Conservation (phyloP, 2,329 filamentous ascomycete species). For the Neofusicoccum cordaticola region DNA sequence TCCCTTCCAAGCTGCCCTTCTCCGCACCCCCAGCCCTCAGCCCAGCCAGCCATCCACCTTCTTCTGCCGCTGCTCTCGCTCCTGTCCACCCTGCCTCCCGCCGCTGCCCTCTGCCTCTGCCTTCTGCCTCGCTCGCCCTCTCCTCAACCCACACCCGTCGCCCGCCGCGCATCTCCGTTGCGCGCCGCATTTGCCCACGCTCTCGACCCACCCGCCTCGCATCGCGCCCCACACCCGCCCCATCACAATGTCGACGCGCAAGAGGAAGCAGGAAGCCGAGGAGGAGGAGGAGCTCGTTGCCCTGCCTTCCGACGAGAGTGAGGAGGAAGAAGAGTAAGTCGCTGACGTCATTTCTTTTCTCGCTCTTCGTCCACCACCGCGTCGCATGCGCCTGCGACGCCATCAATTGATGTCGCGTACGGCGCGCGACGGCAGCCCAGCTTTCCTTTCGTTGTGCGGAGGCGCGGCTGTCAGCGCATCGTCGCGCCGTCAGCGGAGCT, state of each 20-base stretch:
- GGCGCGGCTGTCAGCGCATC: not conserved
- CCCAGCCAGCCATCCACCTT: not conserved
- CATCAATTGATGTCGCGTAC: conserved; percentile 8
- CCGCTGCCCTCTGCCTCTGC: not conserved
- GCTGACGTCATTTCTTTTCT: conserved; percentile 14
- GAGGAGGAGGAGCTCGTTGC: conserved; percentile 18
- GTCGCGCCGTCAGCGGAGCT: conserved; percentile 3
- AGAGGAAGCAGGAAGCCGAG: conserved; percentile 19
- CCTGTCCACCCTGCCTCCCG: not conserved
- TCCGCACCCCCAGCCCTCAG: conserved; percentile 8
- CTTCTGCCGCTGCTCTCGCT: not conserved
- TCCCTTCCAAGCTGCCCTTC: not conserved
- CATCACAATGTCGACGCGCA: conserved; percentile 16
- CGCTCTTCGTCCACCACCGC: not conserved
- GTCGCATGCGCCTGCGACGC: conserved; percentile 8
- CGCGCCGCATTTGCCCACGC: not conserved
- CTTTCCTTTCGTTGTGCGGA: not conserved
- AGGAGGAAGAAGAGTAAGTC: conserved; percentile 17
- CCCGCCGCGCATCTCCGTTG: not conserved
- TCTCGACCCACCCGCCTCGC: not conserved
- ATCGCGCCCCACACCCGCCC: not conserved
- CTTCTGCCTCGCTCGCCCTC: not conserved
- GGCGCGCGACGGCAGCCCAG: not conserved
- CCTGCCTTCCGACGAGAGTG: conserved; percentile 16
- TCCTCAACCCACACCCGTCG: not conserved